Percentiles rank a stretch among this genome's conserved stretches.
These are phyloP conservation scores for Blumeria graminis DNA, from an alignment of 2,329 filamentous ascomycete genomes.

Conservation along the genomic window DNA sequence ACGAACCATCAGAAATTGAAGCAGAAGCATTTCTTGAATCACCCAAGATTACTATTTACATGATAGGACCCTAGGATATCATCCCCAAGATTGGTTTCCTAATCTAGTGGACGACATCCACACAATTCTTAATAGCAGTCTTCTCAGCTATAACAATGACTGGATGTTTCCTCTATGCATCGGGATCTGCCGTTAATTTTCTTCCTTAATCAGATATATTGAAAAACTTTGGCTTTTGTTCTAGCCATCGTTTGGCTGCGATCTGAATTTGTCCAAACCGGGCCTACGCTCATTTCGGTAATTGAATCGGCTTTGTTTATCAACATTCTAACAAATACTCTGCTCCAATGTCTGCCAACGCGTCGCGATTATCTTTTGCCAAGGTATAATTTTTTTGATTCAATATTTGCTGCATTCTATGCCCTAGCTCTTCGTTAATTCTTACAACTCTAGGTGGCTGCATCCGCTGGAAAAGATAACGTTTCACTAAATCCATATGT, in stretches of 20 bases:
- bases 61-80: background rate
- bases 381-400: conserved; percentile 27
- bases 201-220: conserved; percentile 15
- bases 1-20: no score
- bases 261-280: conserved; percentile 13
- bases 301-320: conserved; percentile 1
- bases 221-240: conserved; percentile 6
- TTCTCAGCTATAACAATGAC: conserved; percentile 16
- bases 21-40: background rate
- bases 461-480: conserved; percentile 21
- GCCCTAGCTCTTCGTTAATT: conserved; percentile 2
- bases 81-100: background rate
- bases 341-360: conserved; percentile 22
- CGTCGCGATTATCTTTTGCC: conserved; percentile 45
- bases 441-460: conserved; percentile 21
- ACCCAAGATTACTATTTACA: background rate
- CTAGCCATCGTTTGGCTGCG: conserved; percentile 13
- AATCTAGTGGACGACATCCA: background rate
- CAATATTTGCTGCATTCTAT: background rate
- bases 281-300: conserved; percentile 12
- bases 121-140: conserved; percentile 6
- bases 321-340: conserved; percentile 13
- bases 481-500: conserved; percentile 14
- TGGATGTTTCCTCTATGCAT: conserved; percentile 15
- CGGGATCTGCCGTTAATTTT: conserved; percentile 15